Base-by-base conservation (phyloP, 768 basidiomycete genomes). In the Phanerodontia chrysosporium region DNA sequence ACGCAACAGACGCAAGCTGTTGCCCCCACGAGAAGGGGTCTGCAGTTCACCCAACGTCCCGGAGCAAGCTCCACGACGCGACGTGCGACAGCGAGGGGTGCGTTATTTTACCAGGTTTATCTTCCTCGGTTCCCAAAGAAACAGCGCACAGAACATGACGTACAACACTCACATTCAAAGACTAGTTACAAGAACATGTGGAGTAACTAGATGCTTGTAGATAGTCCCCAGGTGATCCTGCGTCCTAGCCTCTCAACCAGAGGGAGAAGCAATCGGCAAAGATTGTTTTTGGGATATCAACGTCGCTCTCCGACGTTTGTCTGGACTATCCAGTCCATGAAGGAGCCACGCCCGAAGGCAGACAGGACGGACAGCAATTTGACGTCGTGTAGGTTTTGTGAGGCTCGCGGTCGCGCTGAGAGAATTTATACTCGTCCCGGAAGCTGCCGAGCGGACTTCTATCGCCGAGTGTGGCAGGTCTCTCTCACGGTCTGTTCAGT, bases 71-170 rank as follows among this genome's bases (percentile, higher is more conserved):
- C 39, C 45, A 27, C n/a, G n/a, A 42, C 58, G 46, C 49, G 18
- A 74, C 75, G 77, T 73, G 72, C 69, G 72, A 68, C 66, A 61
- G 69, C 74, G 68, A 78, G 84, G 85, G 90, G 77, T 88, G 84
- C 75, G 83, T 92, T 71, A 82, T 76, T 87, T 92, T 92, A 92
- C 90, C 90, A 92, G 90, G 86, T 76, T 86, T 81, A 74, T 92
- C 89, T 70, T 92, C 90, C 71, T 81, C 69, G 87, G 83, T 78
- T 67, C 71, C 27, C 62, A 22, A n/a, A 48, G 21, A 25, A 14
- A 44, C 57, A 64, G 52, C 62, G 32, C 32, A 62, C 66, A 51
- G 45, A 42, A 35, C 30, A 58, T 59, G 62, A 46, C 14, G 63
- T 42, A 42, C 18, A 52, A 64, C 45, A 75, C 74, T 74, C 66